Conservation (phyloP, 306 rosid genomes). For the cucumber (Cucumis sativus) region DNA sequence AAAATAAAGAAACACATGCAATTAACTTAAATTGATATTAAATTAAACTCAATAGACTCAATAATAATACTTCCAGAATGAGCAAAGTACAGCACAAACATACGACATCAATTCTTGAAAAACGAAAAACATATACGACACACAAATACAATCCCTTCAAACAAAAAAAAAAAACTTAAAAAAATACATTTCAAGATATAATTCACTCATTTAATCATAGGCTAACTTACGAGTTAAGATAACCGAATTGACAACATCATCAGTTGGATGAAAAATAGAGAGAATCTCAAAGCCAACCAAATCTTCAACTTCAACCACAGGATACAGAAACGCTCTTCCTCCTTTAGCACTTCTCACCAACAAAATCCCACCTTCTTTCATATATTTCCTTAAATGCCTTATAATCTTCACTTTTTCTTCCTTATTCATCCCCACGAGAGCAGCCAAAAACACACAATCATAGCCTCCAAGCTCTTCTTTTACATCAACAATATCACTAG, state of each 20-base stretch:
- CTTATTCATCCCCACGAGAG: conserved; percentile 54
- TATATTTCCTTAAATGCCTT: conserved; percentile 36
- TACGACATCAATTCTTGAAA: neutral
- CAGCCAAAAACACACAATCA: conserved; percentile 63
- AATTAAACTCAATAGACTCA: neutral
- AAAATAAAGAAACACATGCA: no score
- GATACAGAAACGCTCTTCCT: conserved; percentile 66
- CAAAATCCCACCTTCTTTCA: conserved; percentile 51
- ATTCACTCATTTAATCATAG: neutral
- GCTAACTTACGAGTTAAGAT: conserved; percentile 39
- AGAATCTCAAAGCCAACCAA: conserved; percentile 44
- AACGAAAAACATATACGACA: neutral
- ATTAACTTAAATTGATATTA: neutral
- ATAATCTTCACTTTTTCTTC: conserved; percentile 42
- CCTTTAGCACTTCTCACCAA: conserved; percentile 70
- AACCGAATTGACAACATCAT: conserved; percentile 63
- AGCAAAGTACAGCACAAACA: neutral
- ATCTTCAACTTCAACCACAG: conserved; percentile 41
- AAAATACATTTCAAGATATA: neutral
- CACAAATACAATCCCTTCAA: neutral
- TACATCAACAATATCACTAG: conserved; percentile 39
- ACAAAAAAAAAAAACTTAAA: neutral
- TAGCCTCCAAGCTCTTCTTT: conserved; percentile 41
- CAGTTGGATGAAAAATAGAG: conserved; percentile 43
- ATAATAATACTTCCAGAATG: neutral